phyloP scores from a whole-genome alignment of 2,329 filamentous ascomycete genomes.

The Hortaea werneckii region DNA sequence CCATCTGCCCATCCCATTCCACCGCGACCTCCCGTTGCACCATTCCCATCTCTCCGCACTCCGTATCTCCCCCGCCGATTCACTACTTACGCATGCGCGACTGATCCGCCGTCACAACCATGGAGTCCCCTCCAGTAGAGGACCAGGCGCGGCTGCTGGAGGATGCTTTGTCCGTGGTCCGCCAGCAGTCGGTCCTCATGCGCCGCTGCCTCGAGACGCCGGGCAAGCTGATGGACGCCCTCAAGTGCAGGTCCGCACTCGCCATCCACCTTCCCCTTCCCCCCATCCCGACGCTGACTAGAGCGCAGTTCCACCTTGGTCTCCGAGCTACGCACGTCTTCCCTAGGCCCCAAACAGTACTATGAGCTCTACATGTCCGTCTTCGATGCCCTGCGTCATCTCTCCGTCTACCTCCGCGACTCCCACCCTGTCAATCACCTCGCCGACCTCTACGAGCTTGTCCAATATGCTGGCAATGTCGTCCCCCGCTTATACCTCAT shows the following conservation, averaged over 20 bases:
- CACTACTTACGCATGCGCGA: too few species aligned
- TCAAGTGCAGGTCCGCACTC: constrained; percentile 81
- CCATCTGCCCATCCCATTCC: too few species aligned
- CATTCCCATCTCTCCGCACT: too few species aligned
- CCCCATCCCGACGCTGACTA: not conserved
- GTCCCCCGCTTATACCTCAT: constrained; percentile 93
- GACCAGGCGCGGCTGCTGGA: constrained; percentile 79
- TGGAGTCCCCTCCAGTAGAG: constrained; percentile 32
- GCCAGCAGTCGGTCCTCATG: constrained; percentile 95
- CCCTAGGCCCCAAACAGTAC: constrained; percentile 97
- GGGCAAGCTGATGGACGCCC: constrained; percentile 97
- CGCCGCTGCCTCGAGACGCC: constrained; percentile 94
- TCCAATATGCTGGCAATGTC: constrained; percentile 97
- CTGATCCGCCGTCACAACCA: not conserved
- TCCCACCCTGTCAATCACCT: constrained; percentile 97
- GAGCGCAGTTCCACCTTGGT: constrained; percentile 73
- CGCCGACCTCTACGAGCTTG: constrained; percentile 92
- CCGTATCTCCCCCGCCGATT: too few species aligned
- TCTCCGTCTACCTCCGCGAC: constrained; percentile 92
- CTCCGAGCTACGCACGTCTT: constrained; percentile 95
- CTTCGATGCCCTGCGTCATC: constrained; percentile 92
- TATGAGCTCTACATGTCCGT: constrained; percentile 99
- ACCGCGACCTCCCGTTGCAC: too few species aligned
- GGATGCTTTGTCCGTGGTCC: constrained; percentile 91
- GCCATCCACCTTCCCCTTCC: not conserved